phyloP scores from a whole-genome alignment of 345 rosid species.

The Arabidopsis thaliana region DNA sequence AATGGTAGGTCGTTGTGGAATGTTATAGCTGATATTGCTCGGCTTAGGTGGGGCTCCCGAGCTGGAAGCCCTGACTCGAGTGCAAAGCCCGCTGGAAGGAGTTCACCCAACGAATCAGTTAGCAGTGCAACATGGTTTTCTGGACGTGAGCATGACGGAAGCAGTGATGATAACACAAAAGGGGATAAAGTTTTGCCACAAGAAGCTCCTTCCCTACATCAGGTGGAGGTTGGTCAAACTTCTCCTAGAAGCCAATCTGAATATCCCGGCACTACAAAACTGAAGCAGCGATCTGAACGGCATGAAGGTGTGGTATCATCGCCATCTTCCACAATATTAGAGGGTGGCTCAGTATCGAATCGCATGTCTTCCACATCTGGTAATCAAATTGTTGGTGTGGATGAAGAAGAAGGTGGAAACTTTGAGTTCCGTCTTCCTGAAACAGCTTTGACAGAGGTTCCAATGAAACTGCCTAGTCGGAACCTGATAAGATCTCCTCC shows the following conservation, averaged over 20 bases:
- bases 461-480: conserved; percentile 49
- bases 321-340: conserved; percentile 45
- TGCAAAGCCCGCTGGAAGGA: conserved; percentile 58
- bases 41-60: conserved; percentile 72
- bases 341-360: conserved; percentile 50
- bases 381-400: conserved; percentile 45
- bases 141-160: conserved; percentile 78
- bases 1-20: conserved; percentile 78
- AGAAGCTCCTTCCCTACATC: conserved; percentile 50
- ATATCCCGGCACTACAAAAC: conserved; percentile 38
- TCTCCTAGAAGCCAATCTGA: conserved; percentile 50
- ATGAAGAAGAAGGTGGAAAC: conserved; percentile 38
- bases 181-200: conserved; percentile 49
- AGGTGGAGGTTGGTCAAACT: conserved; percentile 47
- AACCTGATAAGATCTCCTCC: conserved; percentile 48
- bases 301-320: conserved; percentile 48
- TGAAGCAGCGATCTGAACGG: conserved; percentile 44
- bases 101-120: conserved; percentile 66
- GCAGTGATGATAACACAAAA: conserved; percentile 55
- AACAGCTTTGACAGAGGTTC: conserved; percentile 45
- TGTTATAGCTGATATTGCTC: conserved; percentile 68
- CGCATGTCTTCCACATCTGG: conserved; percentile 50
- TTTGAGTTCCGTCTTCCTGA: conserved; percentile 42
- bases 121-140: conserved; percentile 82
- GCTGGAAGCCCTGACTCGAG: conserved; percentile 61